Percentiles rank a stretch among this genome's conserved stretches.
Conservation (phyloP, 257 asterid species). For the Linderniella brevidens region DNA sequence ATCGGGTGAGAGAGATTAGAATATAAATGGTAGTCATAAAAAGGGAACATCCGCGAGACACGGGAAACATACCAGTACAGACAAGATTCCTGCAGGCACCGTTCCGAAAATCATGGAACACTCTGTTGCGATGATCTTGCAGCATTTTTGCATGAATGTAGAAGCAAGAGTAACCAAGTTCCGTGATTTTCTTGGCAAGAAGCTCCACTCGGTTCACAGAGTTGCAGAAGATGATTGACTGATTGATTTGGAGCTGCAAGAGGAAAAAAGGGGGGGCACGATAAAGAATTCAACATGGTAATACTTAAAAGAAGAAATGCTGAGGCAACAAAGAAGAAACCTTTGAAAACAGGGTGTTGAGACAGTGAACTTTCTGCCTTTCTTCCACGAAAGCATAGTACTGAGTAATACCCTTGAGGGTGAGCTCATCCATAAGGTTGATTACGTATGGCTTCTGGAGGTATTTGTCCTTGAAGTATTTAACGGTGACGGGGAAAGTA, state of each 20-base stretch:
- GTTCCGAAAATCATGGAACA: slow-evolving; percentile 24
- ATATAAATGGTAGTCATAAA: background rate
- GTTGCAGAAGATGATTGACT: slow-evolving; percentile 2
- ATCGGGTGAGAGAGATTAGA: background rate
- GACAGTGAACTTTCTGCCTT: slow-evolving; percentile 25
- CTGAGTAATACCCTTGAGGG: slow-evolving; percentile 23
- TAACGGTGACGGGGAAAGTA: slow-evolving; percentile 18
- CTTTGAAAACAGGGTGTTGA: slow-evolving; percentile 18
- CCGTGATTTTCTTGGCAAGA: slow-evolving; percentile 27
- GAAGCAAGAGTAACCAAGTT: slow-evolving; percentile 24
- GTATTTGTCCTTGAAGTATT: slow-evolving; percentile 17
- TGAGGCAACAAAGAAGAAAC: slow-evolving; percentile 3
- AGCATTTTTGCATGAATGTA: slow-evolving; percentile 27
- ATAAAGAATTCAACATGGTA: too few species aligned
- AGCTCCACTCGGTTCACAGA: slow-evolving; percentile 25
- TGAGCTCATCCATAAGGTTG: slow-evolving; percentile 26
- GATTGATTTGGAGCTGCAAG: slow-evolving; percentile 24
- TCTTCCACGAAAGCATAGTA: slow-evolving; percentile 25
- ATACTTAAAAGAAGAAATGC: too few species aligned
- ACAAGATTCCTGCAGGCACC: slow-evolving; percentile 27
- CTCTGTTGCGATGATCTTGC: slow-evolving; percentile 24
- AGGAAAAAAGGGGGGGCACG: background rate
- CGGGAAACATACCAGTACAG: slow-evolving; percentile 15
- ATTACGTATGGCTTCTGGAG: slow-evolving; percentile 17
- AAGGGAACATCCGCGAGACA: too few species aligned